phyloP scores from a whole-genome alignment of 257 asterid species.

The Solanum pimpinellifolium region DNA sequence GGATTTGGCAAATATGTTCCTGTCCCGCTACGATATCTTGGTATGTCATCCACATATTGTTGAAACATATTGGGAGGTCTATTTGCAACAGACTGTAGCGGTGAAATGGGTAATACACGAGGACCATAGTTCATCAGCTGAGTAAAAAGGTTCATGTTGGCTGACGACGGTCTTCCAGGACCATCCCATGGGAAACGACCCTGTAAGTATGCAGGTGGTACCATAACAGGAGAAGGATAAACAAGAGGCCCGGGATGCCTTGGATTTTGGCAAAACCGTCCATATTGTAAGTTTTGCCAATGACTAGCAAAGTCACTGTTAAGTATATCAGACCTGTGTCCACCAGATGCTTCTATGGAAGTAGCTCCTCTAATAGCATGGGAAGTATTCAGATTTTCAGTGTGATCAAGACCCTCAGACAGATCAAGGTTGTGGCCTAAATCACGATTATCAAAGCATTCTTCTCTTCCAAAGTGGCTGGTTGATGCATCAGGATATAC shows the following conservation, averaged over 20 bases:
- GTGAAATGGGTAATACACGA: slow-evolving; percentile 55
- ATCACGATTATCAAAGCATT: slow-evolving; percentile 30
- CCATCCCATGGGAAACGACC: slow-evolving; percentile 70
- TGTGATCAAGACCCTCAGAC: slow-evolving; percentile 33
- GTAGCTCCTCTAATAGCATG: slow-evolving; percentile 33
- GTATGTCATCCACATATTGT: slow-evolving; percentile 55
- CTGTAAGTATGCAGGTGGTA: slow-evolving; percentile 74
- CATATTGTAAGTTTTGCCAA: slow-evolving; percentile 82
- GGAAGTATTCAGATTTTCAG: slow-evolving; percentile 38
- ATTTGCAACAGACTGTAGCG: slow-evolving; percentile 48
- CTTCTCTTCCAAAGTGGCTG: slow-evolving; percentile 42
- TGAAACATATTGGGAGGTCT: slow-evolving; percentile 64
- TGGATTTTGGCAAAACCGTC: slow-evolving; percentile 80
- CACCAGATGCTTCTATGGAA: slow-evolving; percentile 27
- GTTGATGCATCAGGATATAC: slow-evolving; percentile 49
- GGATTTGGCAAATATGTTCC: slow-evolving; percentile 91
- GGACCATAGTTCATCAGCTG: slow-evolving; percentile 67
- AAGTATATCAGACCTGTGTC: slow-evolving; percentile 64
- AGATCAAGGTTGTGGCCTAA: slow-evolving; percentile 30
- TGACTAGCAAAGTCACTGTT: slow-evolving; percentile 87
- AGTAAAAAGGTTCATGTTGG: slow-evolving; percentile 44
- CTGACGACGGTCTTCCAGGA: slow-evolving; percentile 63
- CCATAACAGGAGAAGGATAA: slow-evolving; percentile 71
- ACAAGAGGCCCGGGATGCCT: slow-evolving; percentile 37
- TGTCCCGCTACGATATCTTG: slow-evolving; percentile 86